Conservation (phyloP, 1,139 yeast species). For the Saccharomyces hybrid region DNA sequence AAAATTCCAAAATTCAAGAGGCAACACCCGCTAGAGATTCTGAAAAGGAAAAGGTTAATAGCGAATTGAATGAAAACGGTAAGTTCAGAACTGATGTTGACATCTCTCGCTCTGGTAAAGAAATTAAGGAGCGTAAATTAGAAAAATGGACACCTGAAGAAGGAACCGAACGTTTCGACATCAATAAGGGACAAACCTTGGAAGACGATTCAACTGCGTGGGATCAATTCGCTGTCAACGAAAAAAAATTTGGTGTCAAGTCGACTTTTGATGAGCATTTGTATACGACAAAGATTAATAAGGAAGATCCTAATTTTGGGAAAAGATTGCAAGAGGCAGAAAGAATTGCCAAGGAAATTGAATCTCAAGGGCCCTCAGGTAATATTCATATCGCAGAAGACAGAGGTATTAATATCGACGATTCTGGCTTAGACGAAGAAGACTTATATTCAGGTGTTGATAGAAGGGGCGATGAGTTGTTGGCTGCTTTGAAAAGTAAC, state of each 20-base stretch:
- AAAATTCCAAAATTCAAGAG: conserved; percentile 11
- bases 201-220: conserved; percentile 46
- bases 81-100: conserved; percentile 77
- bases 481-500: conserved; percentile 48
- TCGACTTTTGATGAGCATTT: conserved; percentile 82
- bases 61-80: conserved; percentile 5
- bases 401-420: conserved; percentile 71
- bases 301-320: conserved; percentile 62
- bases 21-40: conserved; percentile 6
- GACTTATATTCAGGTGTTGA: conserved; percentile 90
- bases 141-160: conserved; percentile 82
- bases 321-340: conserved; percentile 66
- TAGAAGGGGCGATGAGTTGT: conserved; percentile 52
- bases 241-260: conserved; percentile 78
- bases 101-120: conserved; percentile 47
- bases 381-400: conserved; percentile 86
- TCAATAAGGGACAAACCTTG: conserved; percentile 34
- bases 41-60: conserved; percentile 5
- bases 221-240: conserved; percentile 93
- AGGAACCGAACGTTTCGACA: conserved; percentile 24
- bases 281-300: conserved; percentile 81
- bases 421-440: conserved; percentile 87
- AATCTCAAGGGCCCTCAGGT: conserved; percentile 50
- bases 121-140: conserved; percentile 57
- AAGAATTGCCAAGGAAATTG: conserved; percentile 74